Evolutionary conservation across 208 protist genomes (phyloP).

Genomic region (Leptomonas pyrrhocoris): DNA sequence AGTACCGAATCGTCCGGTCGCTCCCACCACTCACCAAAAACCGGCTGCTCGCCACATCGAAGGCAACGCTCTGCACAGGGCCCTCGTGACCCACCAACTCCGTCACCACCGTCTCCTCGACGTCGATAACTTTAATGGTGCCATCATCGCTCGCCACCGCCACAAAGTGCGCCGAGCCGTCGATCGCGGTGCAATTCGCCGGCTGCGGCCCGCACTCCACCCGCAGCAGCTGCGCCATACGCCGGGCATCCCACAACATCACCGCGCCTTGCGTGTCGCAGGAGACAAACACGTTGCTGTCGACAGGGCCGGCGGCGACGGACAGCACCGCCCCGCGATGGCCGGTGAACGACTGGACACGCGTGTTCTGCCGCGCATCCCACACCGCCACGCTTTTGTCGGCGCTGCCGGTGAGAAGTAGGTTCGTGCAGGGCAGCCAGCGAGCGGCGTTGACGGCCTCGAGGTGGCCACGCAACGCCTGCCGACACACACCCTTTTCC

Average conservation of each 20-base stretch:
- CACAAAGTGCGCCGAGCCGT: slow-evolving; percentile 74
- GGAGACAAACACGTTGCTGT: slow-evolving; percentile 40
- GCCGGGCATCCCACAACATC: slow-evolving; percentile 79
- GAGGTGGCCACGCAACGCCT: slow-evolving; percentile 95
- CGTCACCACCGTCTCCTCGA: slow-evolving; percentile 73
- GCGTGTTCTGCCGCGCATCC: slow-evolving; percentile 94
- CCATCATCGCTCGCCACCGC: slow-evolving; percentile 94
- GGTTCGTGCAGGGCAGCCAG: slow-evolving; percentile 95
- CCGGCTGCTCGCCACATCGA: slow-evolving; percentile 72
- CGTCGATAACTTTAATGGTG: slow-evolving; percentile 94
- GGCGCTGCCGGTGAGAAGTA: slow-evolving; percentile 92
- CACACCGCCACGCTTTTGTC: slow-evolving; percentile 98
- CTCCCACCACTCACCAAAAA: slow-evolving; percentile 85
- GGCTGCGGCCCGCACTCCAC: slow-evolving; percentile 76
- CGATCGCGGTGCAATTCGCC: slow-evolving; percentile 77
- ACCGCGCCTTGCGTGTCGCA: slow-evolving; percentile 96
- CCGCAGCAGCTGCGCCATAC: slow-evolving; percentile 59
- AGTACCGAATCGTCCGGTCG: slow-evolving; percentile 86
- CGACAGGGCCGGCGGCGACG: slow-evolving; percentile 44
- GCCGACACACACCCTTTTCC: slow-evolving; percentile 76
- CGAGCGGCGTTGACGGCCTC: slow-evolving; percentile 93
- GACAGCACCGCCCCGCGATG: slow-evolving; percentile 91
- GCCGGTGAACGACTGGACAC: slow-evolving; percentile 95
- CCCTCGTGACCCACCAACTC: slow-evolving; percentile 81
- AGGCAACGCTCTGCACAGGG: slow-evolving; percentile 87